Conservation (phyloP, 2,329 filamentous ascomycete species). For the Diplodia seriata region DNA sequence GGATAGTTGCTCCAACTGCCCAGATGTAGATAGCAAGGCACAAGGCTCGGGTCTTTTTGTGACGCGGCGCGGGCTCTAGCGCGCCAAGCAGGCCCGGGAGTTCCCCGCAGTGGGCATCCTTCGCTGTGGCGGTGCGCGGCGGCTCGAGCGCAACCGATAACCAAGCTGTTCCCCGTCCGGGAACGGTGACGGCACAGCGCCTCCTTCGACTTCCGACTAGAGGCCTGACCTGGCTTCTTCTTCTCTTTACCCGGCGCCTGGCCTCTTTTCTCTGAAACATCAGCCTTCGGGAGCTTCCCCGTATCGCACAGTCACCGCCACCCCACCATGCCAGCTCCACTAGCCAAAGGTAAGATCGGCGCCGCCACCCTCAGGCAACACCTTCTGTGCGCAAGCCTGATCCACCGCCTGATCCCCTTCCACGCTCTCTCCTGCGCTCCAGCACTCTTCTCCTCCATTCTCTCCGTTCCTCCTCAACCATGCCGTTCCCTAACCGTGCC, state of each 20-base stretch:
- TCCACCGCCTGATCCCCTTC: slow-evolving; percentile 36
- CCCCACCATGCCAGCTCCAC: slow-evolving; percentile 48
- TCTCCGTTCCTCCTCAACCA: slow-evolving; percentile 12
- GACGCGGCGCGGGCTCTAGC: background rate
- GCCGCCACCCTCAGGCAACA: slow-evolving; percentile 38
- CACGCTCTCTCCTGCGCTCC: slow-evolving; percentile 33
- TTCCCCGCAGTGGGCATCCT: slow-evolving; percentile 24
- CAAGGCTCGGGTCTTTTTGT: too few relatives aligned
- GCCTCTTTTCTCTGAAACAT: background rate
- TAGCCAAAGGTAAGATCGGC: slow-evolving; percentile 49
- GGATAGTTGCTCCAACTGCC: too few relatives aligned
- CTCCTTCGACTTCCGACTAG: slow-evolving; percentile 4
- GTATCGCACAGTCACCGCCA: slow-evolving; percentile 18
- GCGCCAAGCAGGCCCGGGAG: slow-evolving; percentile 8
- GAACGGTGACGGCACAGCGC: slow-evolving; percentile 17
- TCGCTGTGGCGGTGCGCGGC: slow-evolving; percentile 19
- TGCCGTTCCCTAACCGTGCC: slow-evolving; percentile 40
- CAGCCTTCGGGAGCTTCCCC: background rate
- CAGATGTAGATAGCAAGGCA: too few relatives aligned
- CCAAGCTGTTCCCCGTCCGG: slow-evolving; percentile 20
- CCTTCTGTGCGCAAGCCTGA: slow-evolving; percentile 26
- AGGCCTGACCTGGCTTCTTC: slow-evolving; percentile 14
- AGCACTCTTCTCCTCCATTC: slow-evolving; percentile 23
- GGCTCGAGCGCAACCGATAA: slow-evolving; percentile 24
- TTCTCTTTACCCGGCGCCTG: slow-evolving; percentile 9